phyloP scores from a whole-genome alignment of 345 rosid species.

The Populus euphratica region DNA sequence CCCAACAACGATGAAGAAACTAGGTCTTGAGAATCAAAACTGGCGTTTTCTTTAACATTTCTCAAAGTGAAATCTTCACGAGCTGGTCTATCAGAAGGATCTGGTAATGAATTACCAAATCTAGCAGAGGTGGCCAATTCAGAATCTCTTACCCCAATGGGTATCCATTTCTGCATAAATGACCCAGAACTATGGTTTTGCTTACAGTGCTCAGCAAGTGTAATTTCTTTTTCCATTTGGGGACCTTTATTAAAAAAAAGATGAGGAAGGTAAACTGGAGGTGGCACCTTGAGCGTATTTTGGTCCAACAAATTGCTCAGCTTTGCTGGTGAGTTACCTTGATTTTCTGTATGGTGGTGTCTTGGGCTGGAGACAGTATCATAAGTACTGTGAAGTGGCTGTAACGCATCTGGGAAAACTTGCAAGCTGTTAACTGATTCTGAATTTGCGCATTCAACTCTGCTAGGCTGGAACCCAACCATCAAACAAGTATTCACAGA shows the following conservation, averaged over 20 bases:
- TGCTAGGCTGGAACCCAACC: conserved; percentile 8
- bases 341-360: conserved; percentile 5
- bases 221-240: conserved; percentile 25
- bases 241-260: conserved; percentile 26
- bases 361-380: conserved; percentile 13
- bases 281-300: conserved; percentile 13
- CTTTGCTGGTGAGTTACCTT: conserved; percentile 13
- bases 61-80: conserved; percentile 21
- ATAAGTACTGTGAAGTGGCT: conserved; percentile 5
- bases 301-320: conserved; percentile 18
- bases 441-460: conserved; percentile 14
- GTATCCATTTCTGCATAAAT: conserved; percentile 47
- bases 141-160: conserved; percentile 32
- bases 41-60: conserved; percentile 17
- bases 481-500: conserved; percentile 10
- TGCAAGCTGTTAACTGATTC: conserved; percentile 21
- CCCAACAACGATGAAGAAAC: conserved; percentile 15
- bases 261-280: conserved; percentile 33
- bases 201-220: conserved; percentile 29
- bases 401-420: conserved; percentile 15
- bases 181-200: conserved; percentile 37
- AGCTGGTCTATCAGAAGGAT: conserved; percentile 17
- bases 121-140: conserved; percentile 12
- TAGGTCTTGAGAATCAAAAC: conserved; percentile 14
- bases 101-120: conserved; percentile 11